Conservation (phyloP, 352 stramenopile species). For the Pythium oligandrum region DNA sequence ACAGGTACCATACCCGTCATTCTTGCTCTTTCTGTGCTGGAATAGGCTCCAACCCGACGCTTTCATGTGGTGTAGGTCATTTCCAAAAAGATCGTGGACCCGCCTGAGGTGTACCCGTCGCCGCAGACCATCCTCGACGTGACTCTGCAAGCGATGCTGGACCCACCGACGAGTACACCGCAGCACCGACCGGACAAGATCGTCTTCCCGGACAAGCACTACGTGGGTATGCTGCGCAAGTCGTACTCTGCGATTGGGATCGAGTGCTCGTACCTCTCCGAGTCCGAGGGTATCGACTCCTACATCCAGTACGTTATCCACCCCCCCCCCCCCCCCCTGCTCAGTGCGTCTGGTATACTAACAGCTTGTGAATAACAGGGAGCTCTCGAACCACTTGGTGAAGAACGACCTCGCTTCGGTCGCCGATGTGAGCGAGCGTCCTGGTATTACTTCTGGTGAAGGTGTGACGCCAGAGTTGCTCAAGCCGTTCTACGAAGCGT, state of each 20-base stretch:
- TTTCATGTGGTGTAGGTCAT: conserved; percentile 30
- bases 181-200: conserved; percentile 86
- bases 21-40: too few relatives aligned
- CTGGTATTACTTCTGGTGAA: conserved; percentile 48
- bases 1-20: conserved; percentile 22
- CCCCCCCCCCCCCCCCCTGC: not conserved
- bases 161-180: conserved; percentile 62
- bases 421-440: conserved; percentile 68
- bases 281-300: conserved; percentile 80
- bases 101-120: conserved; percentile 73
- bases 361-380: conserved; percentile 20
- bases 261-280: conserved; percentile 80
- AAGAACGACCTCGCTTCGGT: conserved; percentile 79
- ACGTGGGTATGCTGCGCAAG: conserved; percentile 68
- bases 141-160: conserved; percentile 70
- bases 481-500: conserved; percentile 54
- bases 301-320: conserved; percentile 64
- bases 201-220: conserved; percentile 75
- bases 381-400: conserved; percentile 77
- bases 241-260: conserved; percentile 72
- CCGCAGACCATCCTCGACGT: conserved; percentile 60
- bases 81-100: conserved; percentile 82
- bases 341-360: too few relatives aligned
- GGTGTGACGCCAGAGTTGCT: conserved; percentile 58
- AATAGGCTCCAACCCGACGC: too few relatives aligned